phyloP scores from a whole-genome alignment of 495 filamentous ascomycete genomes.

The Penicillium cataractarum region DNA sequence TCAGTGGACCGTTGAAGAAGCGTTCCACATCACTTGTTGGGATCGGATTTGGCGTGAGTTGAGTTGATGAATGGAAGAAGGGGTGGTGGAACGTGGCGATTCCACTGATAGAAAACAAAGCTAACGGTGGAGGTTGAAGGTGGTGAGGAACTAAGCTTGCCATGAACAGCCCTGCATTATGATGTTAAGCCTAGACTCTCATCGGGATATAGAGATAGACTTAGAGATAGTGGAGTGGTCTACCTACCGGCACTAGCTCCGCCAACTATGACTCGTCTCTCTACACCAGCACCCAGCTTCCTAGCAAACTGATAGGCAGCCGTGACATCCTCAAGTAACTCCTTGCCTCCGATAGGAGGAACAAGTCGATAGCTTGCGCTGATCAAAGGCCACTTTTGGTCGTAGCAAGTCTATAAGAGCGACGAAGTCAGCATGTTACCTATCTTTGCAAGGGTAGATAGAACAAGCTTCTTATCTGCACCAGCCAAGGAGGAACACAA shows the following conservation, averaged over 20 bases:
- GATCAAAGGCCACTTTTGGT: constrained; percentile 4
- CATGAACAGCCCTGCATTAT: neutral
- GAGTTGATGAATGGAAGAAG: neutral
- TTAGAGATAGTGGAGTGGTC: neutral
- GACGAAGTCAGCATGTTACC: neutral
- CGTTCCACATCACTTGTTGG: neutral
- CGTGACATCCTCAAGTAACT: constrained; percentile 7
- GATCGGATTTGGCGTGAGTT: neutral
- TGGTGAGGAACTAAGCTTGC: neutral
- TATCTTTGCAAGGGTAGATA: neutral
- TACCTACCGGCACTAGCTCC: constrained; percentile 1
- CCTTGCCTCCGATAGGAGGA: neutral
- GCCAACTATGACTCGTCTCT: neutral
- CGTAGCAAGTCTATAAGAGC: neutral
- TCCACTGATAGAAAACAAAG: constrained; percentile 3
- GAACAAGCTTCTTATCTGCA: neutral
- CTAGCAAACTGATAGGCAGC: constrained; percentile 1
- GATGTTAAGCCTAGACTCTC: no score
- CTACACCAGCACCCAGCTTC: neutral
- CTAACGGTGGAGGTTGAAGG: neutral
- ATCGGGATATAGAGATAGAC: no score
- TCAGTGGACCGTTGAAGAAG: neutral
- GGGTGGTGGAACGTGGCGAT: constrained; percentile 6
- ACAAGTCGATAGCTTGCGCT: constrained; percentile 4
- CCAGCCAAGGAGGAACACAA: constrained; percentile 1